Base-by-base conservation (phyloP, 306 rosid genomes). In the Vachellia pachyceras region DNA sequence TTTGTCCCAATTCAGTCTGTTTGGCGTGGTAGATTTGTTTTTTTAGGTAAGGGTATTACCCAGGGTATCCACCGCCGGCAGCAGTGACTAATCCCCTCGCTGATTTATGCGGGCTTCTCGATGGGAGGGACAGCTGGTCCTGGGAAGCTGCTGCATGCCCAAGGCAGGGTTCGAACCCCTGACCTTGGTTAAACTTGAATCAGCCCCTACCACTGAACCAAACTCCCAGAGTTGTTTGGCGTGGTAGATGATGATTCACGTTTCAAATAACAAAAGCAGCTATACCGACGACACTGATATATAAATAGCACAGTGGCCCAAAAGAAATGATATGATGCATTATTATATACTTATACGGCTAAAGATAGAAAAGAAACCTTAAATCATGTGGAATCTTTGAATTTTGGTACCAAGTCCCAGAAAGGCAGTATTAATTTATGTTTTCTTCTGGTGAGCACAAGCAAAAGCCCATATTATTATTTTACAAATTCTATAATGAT, bases 321-420 rank as follows among this genome's bases (percentile, higher is more conserved):
- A 14, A 81, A 8, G 80, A 61, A 22, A 84, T 68, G 22, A 61
- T 49, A 65, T 18, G 76, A 79, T 36, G 75, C 47, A 42, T 57
- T 68, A 81, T 18, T 44, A 64, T 1, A 76, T 69, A n/a, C n/a
- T n/a, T n/a, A n/a, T n/a, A n/a, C n/a, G 40, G 67, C 44, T 25
- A 69, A 49, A 69, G 77, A 47, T 68, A 73, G 72, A 81, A 22
- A 29, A 39, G 84, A 83, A 88, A 85, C 91, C 94, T 88, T 85
- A 86, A 90, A 86, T 73, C 86, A 58, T 80, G n/a, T 76, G 75
- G 85, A 85, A 90, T 80, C 84, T 82, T 89, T 78, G 91, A 86
- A 79, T 79, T 80, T 70, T 77, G 83, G 79, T 37, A 3, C 78
- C 84, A 40, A 87, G 44, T 69, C n/a, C 73, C 57, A 65, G 79